A percentile compares a stretch with the other conserved stretches of the same genome.
phyloP scores from a whole-genome alignment of 192 early-diverging fungal species.

The Coemansia sp. region DNA sequence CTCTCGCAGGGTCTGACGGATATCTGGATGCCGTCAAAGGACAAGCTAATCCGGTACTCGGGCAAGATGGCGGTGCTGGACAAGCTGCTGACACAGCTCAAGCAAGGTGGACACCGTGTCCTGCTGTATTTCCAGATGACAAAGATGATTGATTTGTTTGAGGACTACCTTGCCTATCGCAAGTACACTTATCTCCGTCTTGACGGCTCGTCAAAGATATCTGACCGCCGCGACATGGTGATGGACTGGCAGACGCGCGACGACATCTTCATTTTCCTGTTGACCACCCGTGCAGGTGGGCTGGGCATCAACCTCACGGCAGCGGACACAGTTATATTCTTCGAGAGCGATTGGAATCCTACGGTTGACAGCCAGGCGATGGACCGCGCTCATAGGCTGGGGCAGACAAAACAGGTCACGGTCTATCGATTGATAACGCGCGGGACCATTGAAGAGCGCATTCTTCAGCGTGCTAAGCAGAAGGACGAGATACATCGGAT shows the following conservation, averaged over 20 bases:
- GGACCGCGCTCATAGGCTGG: conserved; percentile 84
- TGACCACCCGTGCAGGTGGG: conserved; percentile 82
- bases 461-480: conserved; percentile 75
- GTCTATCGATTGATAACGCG: conserved; percentile 82
- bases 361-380: conserved; percentile 91
- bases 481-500: conserved; percentile 95
- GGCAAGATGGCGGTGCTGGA: conserved; percentile 77
- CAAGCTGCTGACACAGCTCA: conserved; percentile 65
- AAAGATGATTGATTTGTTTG: conserved; percentile 83
- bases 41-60: conserved; percentile 75
- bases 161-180: conserved; percentile 82
- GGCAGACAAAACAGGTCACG: conserved; percentile 82
- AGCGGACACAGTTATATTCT: conserved; percentile 86
- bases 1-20: conserved; percentile 57
- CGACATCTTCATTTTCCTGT: conserved; percentile 84
- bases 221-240: conserved; percentile 88
- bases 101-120: conserved; percentile 75
- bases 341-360: conserved; percentile 88
- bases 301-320: conserved; percentile 90
- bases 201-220: conserved; percentile 85
- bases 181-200: conserved; percentile 86
- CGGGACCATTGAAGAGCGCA: conserved; percentile 80
- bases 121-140: conserved; percentile 91
- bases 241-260: conserved; percentile 85
- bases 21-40: conserved; percentile 73